A percentile compares a stretch with the other conserved stretches of the same genome.
Evolutionary conservation across 2,329 filamentous ascomycete species (phyloP).

Genomic region (Fusarium nygamai): DNA sequence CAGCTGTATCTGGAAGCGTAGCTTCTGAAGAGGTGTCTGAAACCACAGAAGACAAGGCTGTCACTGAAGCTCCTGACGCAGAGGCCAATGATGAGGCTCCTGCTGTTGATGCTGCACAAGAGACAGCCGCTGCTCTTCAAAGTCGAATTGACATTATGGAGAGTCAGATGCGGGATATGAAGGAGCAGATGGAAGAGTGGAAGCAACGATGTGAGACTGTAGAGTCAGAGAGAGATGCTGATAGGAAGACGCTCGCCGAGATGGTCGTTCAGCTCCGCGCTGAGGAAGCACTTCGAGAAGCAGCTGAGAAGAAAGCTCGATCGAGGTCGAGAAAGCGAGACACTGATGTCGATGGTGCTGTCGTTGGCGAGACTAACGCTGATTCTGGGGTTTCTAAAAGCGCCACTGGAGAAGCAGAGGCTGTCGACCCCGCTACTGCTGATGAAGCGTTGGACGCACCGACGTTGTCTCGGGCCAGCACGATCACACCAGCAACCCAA

Average conservation of each 20-base stretch:
- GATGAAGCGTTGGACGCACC: conserved; percentile 53
- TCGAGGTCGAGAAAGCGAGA: conserved; percentile 50
- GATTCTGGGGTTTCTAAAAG: conserved; percentile 36
- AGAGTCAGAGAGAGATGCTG: conserved; percentile 78
- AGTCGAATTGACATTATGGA: conserved; percentile 80
- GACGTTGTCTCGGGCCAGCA: conserved; percentile 60
- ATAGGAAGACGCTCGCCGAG: conserved; percentile 80
- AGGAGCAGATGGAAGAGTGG: conserved; percentile 81
- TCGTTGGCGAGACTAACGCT: conserved; percentile 24
- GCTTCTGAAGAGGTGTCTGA: conserved; percentile 10
- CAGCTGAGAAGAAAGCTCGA: conserved; percentile 53
- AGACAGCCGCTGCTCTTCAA: conserved; percentile 57
- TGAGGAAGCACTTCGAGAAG: conserved; percentile 62
- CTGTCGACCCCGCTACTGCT: conserved; percentile 35
- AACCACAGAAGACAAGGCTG: conserved; percentile 30
- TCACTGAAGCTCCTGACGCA: conserved; percentile 32
- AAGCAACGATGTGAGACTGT: conserved; percentile 81
- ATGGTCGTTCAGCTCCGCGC: conserved; percentile 88
- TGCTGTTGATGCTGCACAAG: conserved; percentile 51
- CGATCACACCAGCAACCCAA: conserved; percentile 57
- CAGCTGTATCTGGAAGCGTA: conserved; percentile 36
- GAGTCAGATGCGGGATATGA: conserved; percentile 82
- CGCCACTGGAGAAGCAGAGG: conserved; percentile 17
- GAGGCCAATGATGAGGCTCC: conserved; percentile 49
- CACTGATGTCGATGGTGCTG: conserved; percentile 34